Evolutionary conservation across 805 yeast species (phyloP), one percentile per base, ranked within the genome.

Genomic region (Yarrowia keelungensis): DNA sequence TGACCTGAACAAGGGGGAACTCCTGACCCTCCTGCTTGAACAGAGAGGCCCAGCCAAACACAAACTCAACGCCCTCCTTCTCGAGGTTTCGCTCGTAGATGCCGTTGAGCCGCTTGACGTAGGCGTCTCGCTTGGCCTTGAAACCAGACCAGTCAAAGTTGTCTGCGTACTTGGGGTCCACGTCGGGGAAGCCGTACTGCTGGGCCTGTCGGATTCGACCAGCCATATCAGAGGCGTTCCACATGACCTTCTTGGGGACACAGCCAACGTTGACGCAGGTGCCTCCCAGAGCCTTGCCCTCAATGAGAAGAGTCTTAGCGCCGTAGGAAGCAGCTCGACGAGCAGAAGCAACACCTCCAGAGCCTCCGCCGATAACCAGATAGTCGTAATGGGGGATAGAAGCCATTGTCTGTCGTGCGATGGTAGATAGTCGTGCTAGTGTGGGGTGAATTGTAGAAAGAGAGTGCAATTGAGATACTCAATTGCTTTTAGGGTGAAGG

Each of bases 251-350:
- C 83, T 95, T 95, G 59, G 99, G 99, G 61, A 95, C 99, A 84
- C 99, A 95, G 22, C 99, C 99, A 53, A 94, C 98, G 78, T 95
- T 95, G 71, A 95, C 99, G 85, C 99, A 95, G 50, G 99, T 95
- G 38, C 99, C 99, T 70, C 99, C 99, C 80, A 95, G 84, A 42
- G 76, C 88, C 67, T 87, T 86, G 49, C 91, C 86, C 79, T 95
- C 99, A 67, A 95, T 83, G 22, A 95, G 76, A 67, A 93, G 81
- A 1, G 95, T 89, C 73, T 92, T 91, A 35, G 96, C 97, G 35
- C 99, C 99, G 74, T 93, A 87, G 41, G 75, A 72, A 45, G 98
- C 97, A 12, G 99, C 98, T 75, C 98, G 87, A 79, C 99, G 88
- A 15, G 98, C 96, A 22, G 96, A 88, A n/a, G 99, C 97, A 54